Evolutionary conservation across 352 stramenopile species (phyloP), one percentile per base, ranked within the genome.

Genomic region (Pythium pyrilobum): DNA sequence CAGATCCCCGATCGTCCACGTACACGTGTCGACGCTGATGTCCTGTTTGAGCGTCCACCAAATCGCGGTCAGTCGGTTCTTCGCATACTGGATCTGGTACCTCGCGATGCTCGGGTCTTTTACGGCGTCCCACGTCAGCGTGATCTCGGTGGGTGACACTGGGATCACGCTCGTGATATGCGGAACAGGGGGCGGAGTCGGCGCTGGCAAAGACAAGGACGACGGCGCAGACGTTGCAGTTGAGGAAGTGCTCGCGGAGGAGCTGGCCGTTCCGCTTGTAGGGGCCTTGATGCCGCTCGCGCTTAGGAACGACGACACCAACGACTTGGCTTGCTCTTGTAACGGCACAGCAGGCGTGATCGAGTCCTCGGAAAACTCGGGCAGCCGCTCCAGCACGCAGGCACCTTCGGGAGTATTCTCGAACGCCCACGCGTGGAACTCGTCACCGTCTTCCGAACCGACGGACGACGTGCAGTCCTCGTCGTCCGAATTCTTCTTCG

Each of bases 31-130:
- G 1, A 56, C 60, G 3, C 44, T 48, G 33, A 95, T 72, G 20
- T 92, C 81, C 15, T 85, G 65, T 42, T 87, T 90, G 1, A 82
- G 64, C 23, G 67, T 91, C 73, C 74, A 83, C 85, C 85, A 93
- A 62, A 91, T 85, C 7, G 81, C 76, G 6, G 82, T 72, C 21
- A 93, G 57, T 4, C 79, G 71, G 43, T 93, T 89, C 59, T 90
- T 92, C 0, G 70, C 67, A 41, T 86, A 93, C 56, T 95, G 85
- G 36, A 95, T 72, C 31, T 91, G 78, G 59, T 92, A 92, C 54
- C 80, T 87, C 1, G 59, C 68, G 25, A 91, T 65, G 0, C 62
- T 62, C 2, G 72, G 46, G 46, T 92, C 77, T 33, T 76, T 77
- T 9, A 80, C 62, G 20, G 72, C 67, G 31, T 90, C 81, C 85